phyloP scores from a whole-genome alignment of 768 basidiomycete species.

The Termitomyces sp. region DNA sequence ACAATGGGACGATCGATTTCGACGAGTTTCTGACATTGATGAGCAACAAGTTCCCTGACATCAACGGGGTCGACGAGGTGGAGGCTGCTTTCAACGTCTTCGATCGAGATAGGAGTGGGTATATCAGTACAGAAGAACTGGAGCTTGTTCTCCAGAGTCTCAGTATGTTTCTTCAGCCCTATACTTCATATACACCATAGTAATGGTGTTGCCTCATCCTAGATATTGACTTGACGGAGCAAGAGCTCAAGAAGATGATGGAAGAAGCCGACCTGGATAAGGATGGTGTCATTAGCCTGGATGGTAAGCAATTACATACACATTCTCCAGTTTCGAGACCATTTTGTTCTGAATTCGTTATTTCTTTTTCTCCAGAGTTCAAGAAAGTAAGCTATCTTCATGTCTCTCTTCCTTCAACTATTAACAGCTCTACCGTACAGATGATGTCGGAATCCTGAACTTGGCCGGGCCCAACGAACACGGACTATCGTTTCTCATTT shows the following conservation, averaged over 20 bases:
- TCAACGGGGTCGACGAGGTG: constrained; percentile 45
- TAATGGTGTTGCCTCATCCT: background rate
- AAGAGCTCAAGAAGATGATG: constrained; percentile 89
- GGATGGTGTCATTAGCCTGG: constrained; percentile 81
- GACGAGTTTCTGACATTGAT: constrained; percentile 47
- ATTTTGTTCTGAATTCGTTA: background rate
- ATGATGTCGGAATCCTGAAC: constrained; percentile 11
- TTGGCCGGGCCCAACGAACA: background rate
- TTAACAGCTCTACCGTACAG: background rate
- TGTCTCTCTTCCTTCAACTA: background rate
- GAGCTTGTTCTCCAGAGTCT: constrained; percentile 94
- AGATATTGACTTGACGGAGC: constrained; percentile 68
- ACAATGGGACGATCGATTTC: constrained; percentile 47
- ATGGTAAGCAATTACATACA: constrained; percentile 42
- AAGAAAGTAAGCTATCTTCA: constrained; percentile 9
- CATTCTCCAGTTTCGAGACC: background rate
- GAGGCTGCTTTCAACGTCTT: constrained; percentile 63
- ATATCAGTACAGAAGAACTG: constrained; percentile 86
- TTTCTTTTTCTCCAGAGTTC: constrained; percentile 13
- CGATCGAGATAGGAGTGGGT: constrained; percentile 94
- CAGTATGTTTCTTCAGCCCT: constrained; percentile 44
- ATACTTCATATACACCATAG: background rate
- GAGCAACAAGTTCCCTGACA: constrained; percentile 40
- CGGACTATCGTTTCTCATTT: background rate
- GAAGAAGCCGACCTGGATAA: constrained; percentile 85